Evolutionary conservation across 1,284 basidiomycete genomes (phyloP).

Genomic region (Neolentinus lepideus): DNA sequence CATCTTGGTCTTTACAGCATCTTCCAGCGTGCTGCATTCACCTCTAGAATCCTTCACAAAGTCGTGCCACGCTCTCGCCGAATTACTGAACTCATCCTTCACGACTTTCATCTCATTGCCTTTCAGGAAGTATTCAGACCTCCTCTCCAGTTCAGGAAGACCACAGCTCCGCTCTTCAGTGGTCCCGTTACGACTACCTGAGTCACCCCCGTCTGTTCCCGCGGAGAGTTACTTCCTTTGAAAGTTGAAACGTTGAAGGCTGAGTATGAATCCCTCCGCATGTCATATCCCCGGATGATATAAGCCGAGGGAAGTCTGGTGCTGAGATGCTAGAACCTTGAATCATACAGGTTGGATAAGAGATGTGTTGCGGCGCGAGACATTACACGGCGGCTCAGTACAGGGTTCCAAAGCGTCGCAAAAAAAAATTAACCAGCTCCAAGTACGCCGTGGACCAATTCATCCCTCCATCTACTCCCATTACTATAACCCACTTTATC

Average conservation of each 20-base stretch:
- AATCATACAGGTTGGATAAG: no score
- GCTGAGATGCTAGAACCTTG: no score
- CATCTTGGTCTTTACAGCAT: slow-evolving; percentile 22
- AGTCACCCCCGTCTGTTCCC: slow-evolving; percentile 15
- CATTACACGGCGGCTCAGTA: neutral
- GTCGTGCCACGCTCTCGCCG: slow-evolving; percentile 20
- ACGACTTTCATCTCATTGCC: slow-evolving; percentile 19
- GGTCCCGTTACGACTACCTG: slow-evolving; percentile 23
- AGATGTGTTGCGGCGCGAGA: no score
- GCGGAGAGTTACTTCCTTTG: no score
- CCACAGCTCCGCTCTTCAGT: slow-evolving; percentile 21
- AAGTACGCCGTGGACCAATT: slow-evolving; percentile 42
- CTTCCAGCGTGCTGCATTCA: slow-evolving; percentile 26
- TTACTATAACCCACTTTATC: slow-evolving; percentile 16
- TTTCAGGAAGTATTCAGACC: slow-evolving; percentile 21
- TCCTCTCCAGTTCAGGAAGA: slow-evolving; percentile 19
- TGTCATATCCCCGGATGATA: no score
- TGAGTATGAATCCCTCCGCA: no score
- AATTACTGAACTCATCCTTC: slow-evolving; percentile 10
- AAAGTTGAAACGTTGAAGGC: no score
- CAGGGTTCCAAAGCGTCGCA: neutral
- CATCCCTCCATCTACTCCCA: slow-evolving; percentile 51
- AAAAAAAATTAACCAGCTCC: slow-evolving; percentile 2
- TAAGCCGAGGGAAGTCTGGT: no score
- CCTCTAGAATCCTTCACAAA: slow-evolving; percentile 31